Evolutionary conservation across 352 stramenopile genomes (phyloP).

Genomic region (Elongisporangium senticosum): DNA sequence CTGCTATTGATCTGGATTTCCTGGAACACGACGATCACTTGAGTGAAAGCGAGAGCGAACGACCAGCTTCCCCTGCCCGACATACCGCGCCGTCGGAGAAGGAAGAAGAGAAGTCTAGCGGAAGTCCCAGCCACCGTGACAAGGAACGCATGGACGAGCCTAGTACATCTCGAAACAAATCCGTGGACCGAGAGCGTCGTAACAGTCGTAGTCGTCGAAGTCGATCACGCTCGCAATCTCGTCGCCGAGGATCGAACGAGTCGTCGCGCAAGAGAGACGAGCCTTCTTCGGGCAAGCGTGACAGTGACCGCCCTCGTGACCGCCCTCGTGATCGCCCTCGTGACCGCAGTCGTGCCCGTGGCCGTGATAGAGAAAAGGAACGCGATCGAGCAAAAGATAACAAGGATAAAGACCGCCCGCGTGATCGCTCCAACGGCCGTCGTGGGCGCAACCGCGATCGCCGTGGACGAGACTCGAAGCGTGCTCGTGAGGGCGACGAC

Average conservation of each 20-base stretch:
- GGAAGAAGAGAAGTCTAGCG: conserved; percentile 25
- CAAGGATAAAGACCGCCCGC: conserved; percentile 12
- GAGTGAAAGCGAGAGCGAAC: conserved; percentile 39
- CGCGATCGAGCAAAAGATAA: conserved; percentile 2
- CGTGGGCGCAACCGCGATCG: conserved; percentile 22
- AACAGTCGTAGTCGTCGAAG: conserved; percentile 22
- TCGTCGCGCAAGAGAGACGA: conserved; percentile 21
- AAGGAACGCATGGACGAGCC: conserved; percentile 8
- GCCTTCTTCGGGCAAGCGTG: conserved; percentile 12
- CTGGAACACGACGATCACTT: conserved; percentile 45
- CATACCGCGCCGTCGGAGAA: conserved; percentile 9
- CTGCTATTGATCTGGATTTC: conserved; percentile 83
- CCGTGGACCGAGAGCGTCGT: background rate
- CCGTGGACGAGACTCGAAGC: conserved; percentile 26
- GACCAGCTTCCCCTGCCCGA: conserved; percentile 12
- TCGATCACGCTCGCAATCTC: conserved; percentile 45
- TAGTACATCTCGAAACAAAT: conserved; percentile 22
- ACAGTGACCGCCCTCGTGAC: conserved; percentile 16
- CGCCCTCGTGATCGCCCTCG: conserved; percentile 8
- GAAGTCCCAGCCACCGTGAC: conserved; percentile 9
- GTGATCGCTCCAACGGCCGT: conserved; percentile 10
- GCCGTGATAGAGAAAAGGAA: conserved; percentile 10
- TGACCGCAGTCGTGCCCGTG: conserved; percentile 11
- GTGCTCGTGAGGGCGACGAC: conserved; percentile 15
- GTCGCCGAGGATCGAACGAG: conserved; percentile 28